phyloP scores from a whole-genome alignment of 371 early-diverging fungal species.

The Haplosporangium sp. region DNA sequence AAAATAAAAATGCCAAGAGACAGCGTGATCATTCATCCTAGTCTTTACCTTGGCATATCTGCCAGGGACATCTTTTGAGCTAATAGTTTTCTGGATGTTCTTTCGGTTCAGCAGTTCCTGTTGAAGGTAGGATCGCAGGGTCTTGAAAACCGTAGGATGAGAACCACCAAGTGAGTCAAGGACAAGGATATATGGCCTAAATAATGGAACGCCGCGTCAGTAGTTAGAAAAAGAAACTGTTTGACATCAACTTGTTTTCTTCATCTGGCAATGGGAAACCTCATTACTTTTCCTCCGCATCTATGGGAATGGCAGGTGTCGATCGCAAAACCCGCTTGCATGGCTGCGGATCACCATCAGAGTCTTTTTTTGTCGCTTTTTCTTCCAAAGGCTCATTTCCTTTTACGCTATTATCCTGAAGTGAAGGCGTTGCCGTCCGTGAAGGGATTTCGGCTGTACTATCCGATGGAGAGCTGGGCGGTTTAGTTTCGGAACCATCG shows the following conservation, averaged over 20 bases:
- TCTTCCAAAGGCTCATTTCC: background rate
- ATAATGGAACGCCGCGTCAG: background rate
- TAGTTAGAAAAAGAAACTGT: background rate
- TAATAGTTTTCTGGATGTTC: slow-evolving; percentile 20
- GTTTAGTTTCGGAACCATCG: background rate
- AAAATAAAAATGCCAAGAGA: background rate
- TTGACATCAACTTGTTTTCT: background rate
- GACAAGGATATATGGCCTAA: slow-evolving; percentile 53
- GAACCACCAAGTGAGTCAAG: slow-evolving; percentile 66
- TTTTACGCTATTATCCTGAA: no score
- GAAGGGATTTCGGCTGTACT: background rate
- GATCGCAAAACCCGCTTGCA: slow-evolving; percentile 13
- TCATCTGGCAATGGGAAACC: no score
- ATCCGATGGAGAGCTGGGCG: no score
- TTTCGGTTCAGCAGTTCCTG: slow-evolving; percentile 48
- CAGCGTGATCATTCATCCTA: background rate
- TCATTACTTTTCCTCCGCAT: slow-evolving; percentile 28
- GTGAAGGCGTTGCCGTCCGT: background rate
- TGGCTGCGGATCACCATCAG: background rate
- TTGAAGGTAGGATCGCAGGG: slow-evolving; percentile 57
- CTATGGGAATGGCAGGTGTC: slow-evolving; percentile 9
- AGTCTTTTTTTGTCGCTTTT: background rate
- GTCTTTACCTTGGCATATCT: slow-evolving; percentile 49
- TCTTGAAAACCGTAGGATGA: slow-evolving; percentile 55
- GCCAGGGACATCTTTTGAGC: slow-evolving; percentile 21